Evolutionary conservation across 129 eudicot genomes (phyloP), one percentile per base, ranked within the genome.

Genomic region (Escallonia rubra): DNA sequence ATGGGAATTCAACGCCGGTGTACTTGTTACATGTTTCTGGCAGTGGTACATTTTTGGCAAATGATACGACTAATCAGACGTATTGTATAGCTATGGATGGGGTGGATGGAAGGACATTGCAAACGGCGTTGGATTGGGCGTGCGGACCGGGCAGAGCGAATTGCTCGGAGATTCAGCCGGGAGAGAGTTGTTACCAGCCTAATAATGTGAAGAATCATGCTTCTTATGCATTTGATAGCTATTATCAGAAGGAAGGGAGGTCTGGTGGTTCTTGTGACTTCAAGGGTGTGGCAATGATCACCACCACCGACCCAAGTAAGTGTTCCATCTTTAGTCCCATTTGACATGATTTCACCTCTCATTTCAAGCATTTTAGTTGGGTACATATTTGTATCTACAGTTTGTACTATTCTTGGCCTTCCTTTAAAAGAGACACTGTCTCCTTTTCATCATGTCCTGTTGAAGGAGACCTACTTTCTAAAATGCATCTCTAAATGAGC

Each of bases 1-100:
- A 89, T 59, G 96, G 82, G 48, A 93, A 93, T 57, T 82, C 95
- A 6, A 86, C 99, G 2, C 90, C 99, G 1, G 95, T 86, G 57
- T 93, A 93, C 76, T 76, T 93, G 86, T 83, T 93, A 46, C 96
- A 89, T 65, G 95, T 93, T 23, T 86, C 95, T 2, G 99, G 95
- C 41, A 89, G 88, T 68, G 99, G 99, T 42, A 76, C 87, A 14
- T 93, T 93, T 74, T 80, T 93, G 85, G 99, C 99, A 10, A 93
- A 93, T 64, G 96, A 93, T 72, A 89, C 95, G 4, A 93, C 99
- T 2, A 93, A 93, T 56, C 90, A 79, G 65, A 93, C 99, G 0
- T 93, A 77, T 76, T 78, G 79, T 63, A 67, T 78, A 11, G 82
- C 74, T 39, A 72, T 73, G 62, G 67, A 72, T 49, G 78, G 82